Evolutionary conservation across 768 basidiomycete species (phyloP).

Genomic region (Suillus subalutaceus): DNA sequence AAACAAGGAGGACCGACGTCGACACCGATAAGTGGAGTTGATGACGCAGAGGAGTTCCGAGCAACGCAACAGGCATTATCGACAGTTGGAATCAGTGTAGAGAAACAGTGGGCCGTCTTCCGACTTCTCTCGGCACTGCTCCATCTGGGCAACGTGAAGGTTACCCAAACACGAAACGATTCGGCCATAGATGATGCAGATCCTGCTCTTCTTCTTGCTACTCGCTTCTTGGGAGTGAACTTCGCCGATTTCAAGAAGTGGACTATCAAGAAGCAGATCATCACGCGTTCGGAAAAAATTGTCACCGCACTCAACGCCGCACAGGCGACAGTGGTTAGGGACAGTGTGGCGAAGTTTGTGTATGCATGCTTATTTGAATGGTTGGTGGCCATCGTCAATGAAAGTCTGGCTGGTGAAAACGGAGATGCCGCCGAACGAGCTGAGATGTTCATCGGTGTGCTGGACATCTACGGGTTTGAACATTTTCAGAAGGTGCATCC

Average conservation of each 20-base stretch:
- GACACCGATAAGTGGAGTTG: conserved; percentile 87
- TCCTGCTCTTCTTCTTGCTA: conserved; percentile 75
- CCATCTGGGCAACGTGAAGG: conserved; percentile 97
- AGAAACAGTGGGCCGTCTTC: conserved; percentile 99
- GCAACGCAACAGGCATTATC: conserved; percentile 93
- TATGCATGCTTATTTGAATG: conserved; percentile 99
- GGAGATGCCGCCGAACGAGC: conserved; percentile 88
- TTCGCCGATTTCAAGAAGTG: conserved; percentile 96
- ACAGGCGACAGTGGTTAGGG: conserved; percentile 92
- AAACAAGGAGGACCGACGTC: conserved; percentile 91
- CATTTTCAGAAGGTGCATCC: conserved; percentile 86
- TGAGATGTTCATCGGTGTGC: conserved; percentile 98
- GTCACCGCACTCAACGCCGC: conserved; percentile 81
- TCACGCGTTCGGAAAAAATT: conserved; percentile 94
- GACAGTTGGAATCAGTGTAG: conserved; percentile 96
- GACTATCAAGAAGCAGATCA: conserved; percentile 98
- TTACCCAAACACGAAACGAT: conserved; percentile 80
- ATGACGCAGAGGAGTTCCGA: conserved; percentile 95
- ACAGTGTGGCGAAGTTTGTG: conserved; percentile 97
- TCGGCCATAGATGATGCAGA: conserved; percentile 85
- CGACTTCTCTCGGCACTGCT: conserved; percentile 89
- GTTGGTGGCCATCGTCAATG: conserved; percentile 96
- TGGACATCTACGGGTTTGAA: conserved; percentile 98
- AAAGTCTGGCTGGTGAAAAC: conserved; percentile 93
- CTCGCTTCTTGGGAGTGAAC: conserved; percentile 88